Evolutionary conservation across 371 early-diverging fungal species (phyloP).

Genomic region (Mortierella sp.): DNA sequence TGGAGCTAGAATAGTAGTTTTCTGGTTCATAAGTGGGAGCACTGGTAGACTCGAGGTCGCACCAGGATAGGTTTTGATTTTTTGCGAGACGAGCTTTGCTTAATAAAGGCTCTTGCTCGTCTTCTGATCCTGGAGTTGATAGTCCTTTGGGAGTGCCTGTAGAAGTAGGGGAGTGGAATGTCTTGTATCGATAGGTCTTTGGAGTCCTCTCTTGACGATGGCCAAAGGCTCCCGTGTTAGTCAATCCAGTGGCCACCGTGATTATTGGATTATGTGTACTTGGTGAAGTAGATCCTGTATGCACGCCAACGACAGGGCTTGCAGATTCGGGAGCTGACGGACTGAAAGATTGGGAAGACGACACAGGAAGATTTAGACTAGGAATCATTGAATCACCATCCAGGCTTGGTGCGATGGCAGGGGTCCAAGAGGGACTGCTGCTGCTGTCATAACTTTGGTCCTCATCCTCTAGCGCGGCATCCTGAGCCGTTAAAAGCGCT

Average conservation of each 20-base stretch:
- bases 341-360: not conserved
- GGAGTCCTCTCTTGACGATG: constrained; percentile 20
- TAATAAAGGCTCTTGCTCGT: constrained; percentile 23
- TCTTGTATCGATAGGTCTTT: constrained; percentile 20
- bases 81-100: not conserved
- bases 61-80: not conserved
- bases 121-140: not conserved
- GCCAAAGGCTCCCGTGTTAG: constrained; percentile 41
- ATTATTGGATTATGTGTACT: not conserved
- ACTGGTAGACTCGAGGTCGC: not conserved
- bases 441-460: constrained; percentile 16
- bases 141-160: not conserved
- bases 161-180: constrained; percentile 22
- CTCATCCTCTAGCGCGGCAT: constrained; percentile 23
- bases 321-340: not conserved
- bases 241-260: constrained; percentile 15
- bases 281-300: not conserved
- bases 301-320: not conserved
- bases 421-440: constrained; percentile 16
- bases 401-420: constrained; percentile 5
- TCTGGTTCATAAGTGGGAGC: not conserved
- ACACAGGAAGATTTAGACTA: not conserved
- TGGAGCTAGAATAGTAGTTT: not conserved
- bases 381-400: not conserved
- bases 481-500: constrained; percentile 32